Evolutionary conservation across 2,329 filamentous ascomycete species (phyloP).

Genomic region (Aschersonia sp.): DNA sequence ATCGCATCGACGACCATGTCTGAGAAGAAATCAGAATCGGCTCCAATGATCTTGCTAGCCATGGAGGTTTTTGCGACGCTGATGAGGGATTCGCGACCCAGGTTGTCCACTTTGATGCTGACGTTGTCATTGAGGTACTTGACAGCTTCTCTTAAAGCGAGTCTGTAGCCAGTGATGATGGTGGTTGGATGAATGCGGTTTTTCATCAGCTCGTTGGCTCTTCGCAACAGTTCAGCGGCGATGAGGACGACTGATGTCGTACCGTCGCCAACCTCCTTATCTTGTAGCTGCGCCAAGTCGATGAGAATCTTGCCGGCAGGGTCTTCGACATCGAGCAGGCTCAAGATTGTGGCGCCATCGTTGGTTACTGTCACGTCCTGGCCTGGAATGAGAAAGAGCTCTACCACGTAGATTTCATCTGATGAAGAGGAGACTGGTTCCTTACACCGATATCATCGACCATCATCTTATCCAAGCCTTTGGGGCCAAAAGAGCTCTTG

Average conservation of each 20-base stretch:
- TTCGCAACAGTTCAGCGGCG: slow-evolving; percentile 81
- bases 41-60: slow-evolving; percentile 97
- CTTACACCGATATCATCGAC: slow-evolving; percentile 94
- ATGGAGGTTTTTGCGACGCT: slow-evolving; percentile 98
- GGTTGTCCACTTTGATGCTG: slow-evolving; percentile 83
- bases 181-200: slow-evolving; percentile 99
- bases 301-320: slow-evolving; percentile 97
- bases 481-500: slow-evolving; percentile 96
- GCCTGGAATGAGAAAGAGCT: neutral
- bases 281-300: slow-evolving; percentile 93
- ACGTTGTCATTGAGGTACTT: slow-evolving; percentile 99
- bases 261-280: slow-evolving; percentile 97
- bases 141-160: slow-evolving; percentile 88
- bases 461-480: slow-evolving; percentile 99
- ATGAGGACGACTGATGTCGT: slow-evolving; percentile 97
- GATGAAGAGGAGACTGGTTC: slow-evolving; percentile 1
- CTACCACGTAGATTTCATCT: neutral
- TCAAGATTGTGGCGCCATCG: slow-evolving; percentile 93
- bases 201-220: slow-evolving; percentile 97
- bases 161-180: slow-evolving; percentile 95
- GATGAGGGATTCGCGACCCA: slow-evolving; percentile 79
- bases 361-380: slow-evolving; percentile 98
- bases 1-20: slow-evolving; percentile 97
- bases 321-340: slow-evolving; percentile 90
- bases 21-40: slow-evolving; percentile 92